phyloP scores from a whole-genome alignment of 495 filamentous ascomycete species.

The Penicillium flavigenum region DNA sequence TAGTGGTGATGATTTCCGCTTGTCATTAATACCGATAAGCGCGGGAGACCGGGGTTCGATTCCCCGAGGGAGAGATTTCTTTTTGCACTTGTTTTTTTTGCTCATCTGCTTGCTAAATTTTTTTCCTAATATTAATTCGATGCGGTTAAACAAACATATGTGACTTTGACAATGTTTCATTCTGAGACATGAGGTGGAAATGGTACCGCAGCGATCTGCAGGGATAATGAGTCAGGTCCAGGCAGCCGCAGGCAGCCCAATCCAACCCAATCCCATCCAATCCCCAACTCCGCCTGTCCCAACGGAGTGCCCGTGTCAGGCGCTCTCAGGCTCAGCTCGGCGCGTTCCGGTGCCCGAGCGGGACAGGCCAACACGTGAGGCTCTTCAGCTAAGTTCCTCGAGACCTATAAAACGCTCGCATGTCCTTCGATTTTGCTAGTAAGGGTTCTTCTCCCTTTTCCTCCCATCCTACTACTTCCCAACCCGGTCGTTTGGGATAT shows the following conservation, averaged over 20 bases:
- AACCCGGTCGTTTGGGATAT: background rate
- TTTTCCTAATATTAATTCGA: too few species aligned
- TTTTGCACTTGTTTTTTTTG: constrained; percentile 6
- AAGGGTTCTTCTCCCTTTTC: background rate
- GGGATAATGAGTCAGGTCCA: constrained; percentile 8
- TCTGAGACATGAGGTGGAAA: background rate
- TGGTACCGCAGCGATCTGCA: background rate
- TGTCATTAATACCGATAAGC: constrained; percentile 41
- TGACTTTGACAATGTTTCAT: too few species aligned
- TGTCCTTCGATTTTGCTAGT: background rate
- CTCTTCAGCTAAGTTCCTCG: background rate
- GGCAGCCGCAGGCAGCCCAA: constrained; percentile 5
- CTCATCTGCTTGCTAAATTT: too few species aligned
- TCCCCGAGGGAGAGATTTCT: constrained; percentile 47
- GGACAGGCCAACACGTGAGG: constrained; percentile 6
- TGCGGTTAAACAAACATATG: too few species aligned
- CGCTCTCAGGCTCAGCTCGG: constrained; percentile 2
- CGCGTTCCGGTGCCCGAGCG: constrained; percentile 2
- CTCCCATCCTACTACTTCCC: background rate
- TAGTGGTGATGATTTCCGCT: constrained; percentile 57
- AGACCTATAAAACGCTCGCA: background rate
- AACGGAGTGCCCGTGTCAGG: background rate
- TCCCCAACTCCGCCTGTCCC: background rate
- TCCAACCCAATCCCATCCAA: background rate
- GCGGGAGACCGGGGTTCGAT: constrained; percentile 54